A percentile compares a stretch with the other conserved stretches of the same genome.
Evolutionary conservation across 1,139 yeast genomes (phyloP).

Genomic region (Pneumocystis oryctolagi): DNA sequence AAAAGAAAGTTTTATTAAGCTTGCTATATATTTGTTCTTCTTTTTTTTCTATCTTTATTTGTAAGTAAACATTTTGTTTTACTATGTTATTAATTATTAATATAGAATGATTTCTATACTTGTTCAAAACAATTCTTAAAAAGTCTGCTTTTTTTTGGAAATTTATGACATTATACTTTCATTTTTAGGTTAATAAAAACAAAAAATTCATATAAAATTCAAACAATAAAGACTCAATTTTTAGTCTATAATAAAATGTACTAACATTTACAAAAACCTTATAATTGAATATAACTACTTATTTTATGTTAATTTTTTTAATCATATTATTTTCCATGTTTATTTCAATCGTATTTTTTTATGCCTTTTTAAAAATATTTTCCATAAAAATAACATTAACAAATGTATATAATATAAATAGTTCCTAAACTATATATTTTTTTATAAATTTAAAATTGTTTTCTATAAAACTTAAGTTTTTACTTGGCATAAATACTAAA

Average conservation of each 20-base stretch:
- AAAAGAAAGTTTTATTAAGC: conserved; percentile 77
- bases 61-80: background rate
- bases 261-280: background rate
- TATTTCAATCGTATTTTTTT: background rate
- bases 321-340: background rate
- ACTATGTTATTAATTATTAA: background rate
- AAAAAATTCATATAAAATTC: background rate
- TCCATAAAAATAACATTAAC: background rate
- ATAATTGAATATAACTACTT: background rate
- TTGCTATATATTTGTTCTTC: conserved; percentile 80
- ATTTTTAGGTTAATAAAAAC: background rate
- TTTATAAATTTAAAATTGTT: background rate
- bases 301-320: background rate
- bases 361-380: background rate
- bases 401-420: background rate
- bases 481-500: background rate
- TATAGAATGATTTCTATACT: background rate
- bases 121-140: background rate
- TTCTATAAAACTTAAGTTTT: background rate
- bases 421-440: background rate
- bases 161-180: background rate
- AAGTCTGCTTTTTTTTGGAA: background rate
- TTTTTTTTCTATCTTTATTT: conserved; percentile 92
- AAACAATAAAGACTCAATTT: background rate
- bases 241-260: background rate